Evolutionary conservation across 2,329 filamentous ascomycete species (phyloP), one percentile per base, ranked within the genome.

Genomic region (Pseudogymnoascus destructans): DNA sequence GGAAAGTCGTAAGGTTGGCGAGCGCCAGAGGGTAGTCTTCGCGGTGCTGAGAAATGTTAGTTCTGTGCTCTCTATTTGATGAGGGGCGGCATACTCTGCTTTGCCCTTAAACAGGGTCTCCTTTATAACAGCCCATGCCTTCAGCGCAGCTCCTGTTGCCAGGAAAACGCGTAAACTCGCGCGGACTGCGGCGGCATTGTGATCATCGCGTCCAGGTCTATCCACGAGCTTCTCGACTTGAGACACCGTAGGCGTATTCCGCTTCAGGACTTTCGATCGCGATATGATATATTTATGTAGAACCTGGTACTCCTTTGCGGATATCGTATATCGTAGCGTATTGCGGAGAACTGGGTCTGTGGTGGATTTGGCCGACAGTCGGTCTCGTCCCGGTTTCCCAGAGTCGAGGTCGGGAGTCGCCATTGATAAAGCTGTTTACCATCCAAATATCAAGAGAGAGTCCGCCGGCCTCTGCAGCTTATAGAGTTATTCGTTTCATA

Each of bases 271-370:
- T 57, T 76, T 77, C 46, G 87, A 85, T 52, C 85, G 82, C 61
- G 87, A 89, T 56, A 93, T 78, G 57, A 95, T 79, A 68, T 91
- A 90, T 67, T 86, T 85, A 71, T 95, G 89, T 15, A 96, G 79
- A 1, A 85, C 75, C 64, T 88, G 85, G 72, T 96, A 96, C 71
- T 96, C 91, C 70, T 85, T 83, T 40, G 89, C 84, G 5, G 83
- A 86, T 68, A 91, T 89, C 59, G 87, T 93, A 72, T 95, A 91
- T 64, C 90, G 85, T 60, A 96, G 77, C 42, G 89, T 85, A 71
- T 93, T 95, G 71, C 88, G 87, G 59, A 95, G 78, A 62, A 95
- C 78, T 4, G 87, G 86, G 64, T 92, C 86, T 60, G 72, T 70
- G 35, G 71, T 70, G 32, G 63, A 65, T 60, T 66, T 67, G 8